These are phyloP conservation scores for Amborella trichopoda DNA, from an alignment of 164 flowering plant genomes.

Conservation along the genomic window DNA sequence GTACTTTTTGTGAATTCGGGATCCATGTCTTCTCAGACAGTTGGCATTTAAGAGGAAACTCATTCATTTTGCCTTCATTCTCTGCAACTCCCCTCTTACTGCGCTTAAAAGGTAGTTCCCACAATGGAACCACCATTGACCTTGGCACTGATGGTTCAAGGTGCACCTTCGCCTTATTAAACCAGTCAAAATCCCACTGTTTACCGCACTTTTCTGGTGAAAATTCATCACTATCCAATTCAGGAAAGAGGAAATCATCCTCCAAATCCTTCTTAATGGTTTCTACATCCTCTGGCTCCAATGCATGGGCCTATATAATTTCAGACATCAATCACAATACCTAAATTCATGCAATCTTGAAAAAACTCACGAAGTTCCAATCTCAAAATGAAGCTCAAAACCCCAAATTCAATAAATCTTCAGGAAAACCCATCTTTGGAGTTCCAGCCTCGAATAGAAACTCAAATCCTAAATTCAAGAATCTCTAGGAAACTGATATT, in stretches of 20 bases:
- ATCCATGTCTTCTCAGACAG: no score
- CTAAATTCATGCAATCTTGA: no score
- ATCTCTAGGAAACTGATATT: no score
- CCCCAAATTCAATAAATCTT: no score
- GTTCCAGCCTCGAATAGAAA: no score
- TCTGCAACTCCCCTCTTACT: slow-evolving; percentile 11
- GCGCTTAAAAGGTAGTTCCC: slow-evolving; percentile 85
- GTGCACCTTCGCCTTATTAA: slow-evolving; percentile 49
- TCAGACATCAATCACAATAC: no score
- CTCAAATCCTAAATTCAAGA: no score
- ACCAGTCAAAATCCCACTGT: slow-evolving; percentile 99
- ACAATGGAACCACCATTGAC: slow-evolving; percentile 47
- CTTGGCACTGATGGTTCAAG: slow-evolving; percentile 74
- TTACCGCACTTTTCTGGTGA: slow-evolving; percentile 65
- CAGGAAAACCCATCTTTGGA: no score
- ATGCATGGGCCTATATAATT: slow-evolving; percentile 97
- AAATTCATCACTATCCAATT: slow-evolving; percentile 64
- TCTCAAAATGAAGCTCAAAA: no score
- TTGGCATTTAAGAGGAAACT: no score
- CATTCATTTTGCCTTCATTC: no score
- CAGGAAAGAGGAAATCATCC: slow-evolving; percentile 59
- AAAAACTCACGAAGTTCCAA: no score
- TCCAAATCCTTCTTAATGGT: slow-evolving; percentile 54
- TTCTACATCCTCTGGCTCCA: slow-evolving; percentile 58
- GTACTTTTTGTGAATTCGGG: slow-evolving; percentile 59